Conservation (phyloP, 495 filamentous ascomycete species). For the Tuber aestivum region DNA sequence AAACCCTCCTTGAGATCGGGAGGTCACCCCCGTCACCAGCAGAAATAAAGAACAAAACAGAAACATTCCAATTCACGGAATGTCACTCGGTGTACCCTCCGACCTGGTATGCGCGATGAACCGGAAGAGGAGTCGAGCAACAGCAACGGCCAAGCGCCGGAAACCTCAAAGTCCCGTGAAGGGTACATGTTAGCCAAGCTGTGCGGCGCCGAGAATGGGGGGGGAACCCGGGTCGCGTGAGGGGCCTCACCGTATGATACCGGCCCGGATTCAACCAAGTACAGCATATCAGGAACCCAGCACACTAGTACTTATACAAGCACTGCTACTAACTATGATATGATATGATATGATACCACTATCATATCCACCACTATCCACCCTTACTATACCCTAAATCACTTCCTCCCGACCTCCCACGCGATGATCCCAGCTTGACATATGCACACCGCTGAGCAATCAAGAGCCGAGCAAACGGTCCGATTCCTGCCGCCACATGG, state of each 20-base stretch:
- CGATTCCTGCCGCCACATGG: background rate
- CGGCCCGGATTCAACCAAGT: background rate
- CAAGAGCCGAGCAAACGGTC: background rate
- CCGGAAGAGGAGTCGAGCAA: background rate
- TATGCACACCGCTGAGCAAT: background rate
- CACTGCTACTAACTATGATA: too few species aligned
- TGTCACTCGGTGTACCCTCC: background rate
- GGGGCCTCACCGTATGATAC: background rate
- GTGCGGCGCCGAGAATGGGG: background rate
- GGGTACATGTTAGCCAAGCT: background rate
- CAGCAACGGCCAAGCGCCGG: background rate
- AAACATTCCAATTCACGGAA: background rate
- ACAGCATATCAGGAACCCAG: background rate
- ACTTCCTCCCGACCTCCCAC: background rate
- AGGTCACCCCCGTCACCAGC: background rate
- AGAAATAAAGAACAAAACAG: too few species aligned
- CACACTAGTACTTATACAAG: too few species aligned
- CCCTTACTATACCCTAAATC: background rate
- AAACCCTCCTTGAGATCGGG: background rate
- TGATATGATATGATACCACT: too few species aligned
- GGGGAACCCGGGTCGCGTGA: background rate
- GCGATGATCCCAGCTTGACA: background rate
- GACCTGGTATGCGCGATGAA: background rate
- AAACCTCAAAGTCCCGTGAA: background rate
- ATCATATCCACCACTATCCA: too few species aligned